Evolutionary conservation across 2,329 filamentous ascomycete species (phyloP).

Genomic region (Aureobasidium zeae): DNA sequence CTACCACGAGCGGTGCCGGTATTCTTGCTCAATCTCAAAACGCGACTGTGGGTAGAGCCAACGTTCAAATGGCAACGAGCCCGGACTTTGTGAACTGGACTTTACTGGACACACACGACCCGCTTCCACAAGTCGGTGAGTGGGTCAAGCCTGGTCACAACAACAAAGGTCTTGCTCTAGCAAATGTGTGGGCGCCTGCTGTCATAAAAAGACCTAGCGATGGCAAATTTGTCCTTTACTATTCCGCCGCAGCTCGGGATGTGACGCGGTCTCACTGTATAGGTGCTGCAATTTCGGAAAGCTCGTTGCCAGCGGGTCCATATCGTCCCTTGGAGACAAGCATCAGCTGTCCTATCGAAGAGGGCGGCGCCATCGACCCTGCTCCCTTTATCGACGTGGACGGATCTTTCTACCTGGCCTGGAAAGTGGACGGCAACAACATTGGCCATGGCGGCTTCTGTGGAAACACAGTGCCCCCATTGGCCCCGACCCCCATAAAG

Average conservation of each 20-base stretch:
- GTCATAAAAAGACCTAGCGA: conserved; percentile 24
- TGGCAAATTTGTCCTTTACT: conserved; percentile 28
- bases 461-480: conserved; percentile 24
- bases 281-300: conserved; percentile 26
- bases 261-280: conserved; percentile 24
- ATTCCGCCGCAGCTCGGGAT: conserved; percentile 23
- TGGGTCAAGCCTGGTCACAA: conserved; percentile 21
- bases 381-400: conserved; percentile 24
- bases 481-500: conserved; percentile 26
- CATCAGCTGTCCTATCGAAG: conserved; percentile 23
- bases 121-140: conserved; percentile 24
- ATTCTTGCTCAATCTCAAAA: conserved; percentile 20
- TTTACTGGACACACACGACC: conserved; percentile 24
- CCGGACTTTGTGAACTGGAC: conserved; percentile 29
- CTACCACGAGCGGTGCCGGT: conserved; percentile 28
- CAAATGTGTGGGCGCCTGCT: conserved; percentile 27
- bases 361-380: conserved; percentile 30
- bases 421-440: conserved; percentile 31
- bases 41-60: conserved; percentile 20
- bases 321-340: conserved; percentile 22
- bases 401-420: conserved; percentile 25
- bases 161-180: conserved; percentile 18
- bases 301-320: conserved; percentile 23
- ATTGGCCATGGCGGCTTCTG: conserved; percentile 26
- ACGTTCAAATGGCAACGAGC: conserved; percentile 33